A percentile compares a stretch with the other conserved stretches of the same genome.
Evolutionary conservation across 192 early-diverging fungal species (phyloP).

Genomic region (Backusella parvicylindrica): DNA sequence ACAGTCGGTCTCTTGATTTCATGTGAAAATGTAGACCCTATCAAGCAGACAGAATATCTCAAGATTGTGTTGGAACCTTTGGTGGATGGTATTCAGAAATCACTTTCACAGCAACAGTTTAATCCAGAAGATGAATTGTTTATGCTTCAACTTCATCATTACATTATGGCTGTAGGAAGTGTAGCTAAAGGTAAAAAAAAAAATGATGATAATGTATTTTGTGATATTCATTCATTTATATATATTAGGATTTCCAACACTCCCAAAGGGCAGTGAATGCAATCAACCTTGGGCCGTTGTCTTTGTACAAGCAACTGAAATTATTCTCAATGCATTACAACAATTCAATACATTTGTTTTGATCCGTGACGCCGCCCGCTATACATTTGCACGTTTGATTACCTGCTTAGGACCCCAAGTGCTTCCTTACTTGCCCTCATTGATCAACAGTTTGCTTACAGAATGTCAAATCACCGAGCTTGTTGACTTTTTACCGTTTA

Average conservation of each 20-base stretch:
- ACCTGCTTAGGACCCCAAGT: constrained; percentile 81
- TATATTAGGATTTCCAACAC: constrained; percentile 52
- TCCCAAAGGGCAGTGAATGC: constrained; percentile 32
- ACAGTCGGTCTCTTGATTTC: constrained; percentile 90
- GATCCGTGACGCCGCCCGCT: constrained; percentile 67
- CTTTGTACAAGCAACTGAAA: constrained; percentile 79
- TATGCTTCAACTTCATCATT: constrained; percentile 76
- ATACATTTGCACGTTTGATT: constrained; percentile 84
- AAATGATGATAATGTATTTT: too few species aligned
- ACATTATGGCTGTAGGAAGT: constrained; percentile 80
- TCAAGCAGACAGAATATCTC: constrained; percentile 67
- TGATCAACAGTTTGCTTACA: constrained; percentile 75
- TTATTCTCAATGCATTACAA: constrained; percentile 68
- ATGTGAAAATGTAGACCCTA: constrained; percentile 58
- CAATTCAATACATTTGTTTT: constrained; percentile 55
- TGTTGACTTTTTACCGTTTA: constrained; percentile 81
- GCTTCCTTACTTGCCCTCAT: constrained; percentile 72
- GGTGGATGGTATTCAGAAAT: constrained; percentile 70
- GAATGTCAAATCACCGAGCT: constrained; percentile 77
- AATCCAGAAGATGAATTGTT: constrained; percentile 65
- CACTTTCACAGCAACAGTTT: constrained; percentile 61
- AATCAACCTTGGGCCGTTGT: constrained; percentile 60
- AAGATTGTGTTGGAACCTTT: constrained; percentile 77
- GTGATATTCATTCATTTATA: too few species aligned
- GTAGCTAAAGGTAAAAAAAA: constrained; percentile 70